These are phyloP conservation scores for Trypanosoma mega DNA, from an alignment of 208 protist genomes.

Conservation along the genomic window DNA sequence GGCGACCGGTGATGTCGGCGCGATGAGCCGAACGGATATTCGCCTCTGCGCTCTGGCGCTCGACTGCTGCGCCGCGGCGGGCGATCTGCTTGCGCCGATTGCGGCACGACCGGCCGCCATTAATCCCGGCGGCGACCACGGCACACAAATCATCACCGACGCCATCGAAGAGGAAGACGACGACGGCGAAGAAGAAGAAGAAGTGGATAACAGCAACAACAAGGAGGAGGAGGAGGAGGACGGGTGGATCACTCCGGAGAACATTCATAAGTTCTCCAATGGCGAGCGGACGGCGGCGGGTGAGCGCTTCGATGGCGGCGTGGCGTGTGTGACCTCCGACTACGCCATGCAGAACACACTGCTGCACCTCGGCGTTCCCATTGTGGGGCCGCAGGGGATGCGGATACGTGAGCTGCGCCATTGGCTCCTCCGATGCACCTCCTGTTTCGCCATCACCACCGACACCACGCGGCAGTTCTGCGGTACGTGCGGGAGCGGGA, in stretches of 20 bases:
- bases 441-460: constrained; percentile 81
- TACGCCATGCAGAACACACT: constrained; percentile 95
- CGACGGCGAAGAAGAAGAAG: constrained; percentile 12
- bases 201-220: constrained; percentile 2
- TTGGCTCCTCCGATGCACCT: constrained; percentile 90
- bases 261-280: constrained; percentile 55
- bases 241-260: constrained; percentile 93
- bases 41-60: constrained; percentile 82
- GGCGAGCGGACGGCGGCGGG: constrained; percentile 4
- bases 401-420: constrained; percentile 84
- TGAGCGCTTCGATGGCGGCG: constrained; percentile 62
- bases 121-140: constrained; percentile 31
- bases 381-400: constrained; percentile 87
- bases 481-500: constrained; percentile 79
- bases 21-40: constrained; percentile 90
- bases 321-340: constrained; percentile 94
- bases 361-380: constrained; percentile 87
- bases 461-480: constrained; percentile 94
- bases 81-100: constrained; percentile 45
- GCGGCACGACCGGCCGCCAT: constrained; percentile 53
- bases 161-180: constrained; percentile 16
- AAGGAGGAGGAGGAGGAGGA: constrained; percentile 47
- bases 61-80: constrained; percentile 63
- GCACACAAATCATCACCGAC: constrained; percentile 27
- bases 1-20: constrained; percentile 88